Conservation (phyloP, 352 stramenopile genomes). For the Pythium graminicola region DNA sequence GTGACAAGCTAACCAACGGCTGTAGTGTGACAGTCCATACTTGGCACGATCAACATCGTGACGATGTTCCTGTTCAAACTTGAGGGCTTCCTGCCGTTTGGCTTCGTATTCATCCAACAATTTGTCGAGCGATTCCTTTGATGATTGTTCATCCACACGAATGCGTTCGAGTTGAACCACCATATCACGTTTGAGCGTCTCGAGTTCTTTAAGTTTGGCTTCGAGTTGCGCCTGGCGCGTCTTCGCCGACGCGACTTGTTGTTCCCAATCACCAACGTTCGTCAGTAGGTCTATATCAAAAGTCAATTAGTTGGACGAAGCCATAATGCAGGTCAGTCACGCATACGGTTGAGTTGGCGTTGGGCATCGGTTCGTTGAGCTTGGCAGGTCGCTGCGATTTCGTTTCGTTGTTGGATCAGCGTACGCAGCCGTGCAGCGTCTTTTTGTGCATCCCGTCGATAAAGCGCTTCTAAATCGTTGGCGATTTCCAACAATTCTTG, state of each 20-base stretch:
- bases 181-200: conserved; percentile 61
- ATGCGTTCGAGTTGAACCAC: conserved; percentile 56
- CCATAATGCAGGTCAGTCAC: too few relatives aligned
- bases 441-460: conserved; percentile 49
- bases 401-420: conserved; percentile 51
- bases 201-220: conserved; percentile 54
- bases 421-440: conserved; percentile 48
- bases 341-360: conserved; percentile 51
- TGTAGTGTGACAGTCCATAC: too few relatives aligned
- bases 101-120: conserved; percentile 67
- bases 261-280: conserved; percentile 62
- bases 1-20: too few relatives aligned
- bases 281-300: conserved; percentile 38
- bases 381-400: conserved; percentile 43
- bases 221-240: conserved; percentile 46
- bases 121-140: conserved; percentile 50
- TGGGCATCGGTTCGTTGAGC: conserved; percentile 39
- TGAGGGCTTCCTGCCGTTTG: conserved; percentile 46
- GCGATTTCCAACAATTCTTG: conserved; percentile 64
- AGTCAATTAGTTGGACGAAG: too few relatives aligned
- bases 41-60: conserved; percentile 67
- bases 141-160: conserved; percentile 59
- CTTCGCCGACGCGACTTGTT: conserved; percentile 37
- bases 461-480: conserved; percentile 54
- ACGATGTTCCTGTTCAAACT: conserved; percentile 55